Evolutionary conservation across 2,329 filamentous ascomycete genomes (phyloP).

Genomic region (Ophiostoma sp.): DNA sequence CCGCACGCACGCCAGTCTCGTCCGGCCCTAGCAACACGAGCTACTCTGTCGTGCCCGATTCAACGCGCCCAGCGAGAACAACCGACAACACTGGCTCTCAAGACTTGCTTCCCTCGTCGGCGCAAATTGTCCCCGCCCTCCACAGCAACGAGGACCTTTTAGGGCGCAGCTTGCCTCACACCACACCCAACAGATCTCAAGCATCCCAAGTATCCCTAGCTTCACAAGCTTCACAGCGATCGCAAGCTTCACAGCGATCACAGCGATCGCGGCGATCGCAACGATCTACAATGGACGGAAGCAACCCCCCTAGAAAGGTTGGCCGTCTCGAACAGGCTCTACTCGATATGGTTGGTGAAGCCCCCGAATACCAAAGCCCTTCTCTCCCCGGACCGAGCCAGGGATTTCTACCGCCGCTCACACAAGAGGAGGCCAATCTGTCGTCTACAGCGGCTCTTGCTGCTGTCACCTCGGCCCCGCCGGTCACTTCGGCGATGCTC

Average conservation of each 20-base stretch:
- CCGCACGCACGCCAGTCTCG: not conserved
- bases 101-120: not conserved
- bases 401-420: not conserved
- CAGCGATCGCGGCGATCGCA: not conserved
- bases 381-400: not conserved
- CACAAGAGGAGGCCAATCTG: not conserved
- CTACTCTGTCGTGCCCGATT: constrained; percentile 22
- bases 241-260: not conserved
- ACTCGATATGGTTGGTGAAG: not conserved
- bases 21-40: constrained; percentile 4
- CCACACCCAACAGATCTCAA: not conserved
- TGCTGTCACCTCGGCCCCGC: not conserved
- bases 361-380: not conserved
- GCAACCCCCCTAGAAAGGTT: not conserved
- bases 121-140: not conserved
- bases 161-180: not conserved
- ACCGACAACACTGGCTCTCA: not conserved
- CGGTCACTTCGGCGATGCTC: not conserved
- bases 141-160: constrained; percentile 14
- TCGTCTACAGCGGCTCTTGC: not conserved
- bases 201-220: not conserved
- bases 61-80: constrained; percentile 18
- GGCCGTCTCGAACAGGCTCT: not conserved
- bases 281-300: not conserved
- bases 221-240: not conserved